Conservation (phyloP, 768 basidiomycete genomes). For the Filobasidium wieringae region DNA sequence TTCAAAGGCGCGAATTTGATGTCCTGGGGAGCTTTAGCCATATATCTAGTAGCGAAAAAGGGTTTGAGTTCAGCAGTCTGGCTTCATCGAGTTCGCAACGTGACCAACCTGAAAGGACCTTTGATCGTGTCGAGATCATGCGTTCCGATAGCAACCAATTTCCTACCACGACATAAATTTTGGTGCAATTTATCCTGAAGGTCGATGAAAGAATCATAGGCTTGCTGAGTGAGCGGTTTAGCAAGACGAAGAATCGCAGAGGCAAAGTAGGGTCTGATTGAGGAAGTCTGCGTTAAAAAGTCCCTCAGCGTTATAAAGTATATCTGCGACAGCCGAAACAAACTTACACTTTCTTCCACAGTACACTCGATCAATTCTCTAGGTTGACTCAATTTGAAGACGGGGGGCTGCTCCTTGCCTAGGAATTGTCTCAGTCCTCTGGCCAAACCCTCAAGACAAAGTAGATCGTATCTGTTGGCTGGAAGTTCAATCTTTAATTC, state of each 20-base stretch:
- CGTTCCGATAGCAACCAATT: conserved; percentile 90
- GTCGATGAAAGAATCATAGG: conserved; percentile 95
- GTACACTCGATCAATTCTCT: conserved; percentile 54
- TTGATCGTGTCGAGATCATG: conserved; percentile 87
- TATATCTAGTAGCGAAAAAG: conserved; percentile 21
- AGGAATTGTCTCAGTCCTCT: conserved; percentile 75
- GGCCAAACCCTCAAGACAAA: conserved; percentile 93
- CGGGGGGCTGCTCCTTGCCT: conserved; percentile 53
- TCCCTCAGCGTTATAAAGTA: background rate
- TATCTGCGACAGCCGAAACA: background rate
- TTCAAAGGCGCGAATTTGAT: conserved; percentile 86
- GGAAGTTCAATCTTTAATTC: conserved; percentile 98
- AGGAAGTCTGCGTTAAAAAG: conserved; percentile 48
- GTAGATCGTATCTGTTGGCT: conserved; percentile 97
- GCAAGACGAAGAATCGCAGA: conserved; percentile 82
- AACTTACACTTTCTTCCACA: conserved; percentile 61
- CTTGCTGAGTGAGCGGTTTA: conserved; percentile 64
- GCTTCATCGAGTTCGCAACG: background rate
- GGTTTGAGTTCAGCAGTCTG: conserved; percentile 38
- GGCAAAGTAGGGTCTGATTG: conserved; percentile 81
- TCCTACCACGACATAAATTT: conserved; percentile 79
- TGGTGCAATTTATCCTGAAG: conserved; percentile 98
- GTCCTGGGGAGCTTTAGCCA: conserved; percentile 51
- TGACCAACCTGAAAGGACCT: conserved; percentile 73
- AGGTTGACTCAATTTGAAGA: conserved; percentile 63